Base-by-base conservation (phyloP, 257 asterid species). In the Henckelia pumila region DNA sequence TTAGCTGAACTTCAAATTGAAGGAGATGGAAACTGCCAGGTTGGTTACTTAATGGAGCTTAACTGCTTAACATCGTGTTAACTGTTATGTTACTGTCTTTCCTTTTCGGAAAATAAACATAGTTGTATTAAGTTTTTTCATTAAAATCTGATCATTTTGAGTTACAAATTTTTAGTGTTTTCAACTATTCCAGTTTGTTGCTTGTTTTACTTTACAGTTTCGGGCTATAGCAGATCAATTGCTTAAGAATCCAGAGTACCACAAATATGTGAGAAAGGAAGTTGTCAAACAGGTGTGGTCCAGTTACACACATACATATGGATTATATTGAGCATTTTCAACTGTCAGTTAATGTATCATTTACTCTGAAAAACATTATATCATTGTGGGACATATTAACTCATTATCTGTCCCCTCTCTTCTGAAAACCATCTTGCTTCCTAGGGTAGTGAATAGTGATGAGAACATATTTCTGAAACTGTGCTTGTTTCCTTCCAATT, bases 1-100 rank as follows among this genome's bases (percentile, higher is more conserved):
- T 80, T 92, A 57, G 82, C 93, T 52, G 98, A 92, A 84, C 56
- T 92, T 82, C 95, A 76, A 75, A 92, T 92, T 2, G 96, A 88
- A 72, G 98, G 98, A 75, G 98, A 92, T 67, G 98, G 98, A 49
- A 92, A 92, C 81, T 92, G 98, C 77, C 98, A 92, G 97, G 98
- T 89, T 76, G 59, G 90, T 76, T 77, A 60, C 52, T 50, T 62
- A 47, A 72, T 64, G 64, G 73, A 59, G 53, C 73, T 53, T 19
- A 23, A 26, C 61, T 55, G 53, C 73, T 53, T 19, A 23, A 26
- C 61, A n/a, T 60, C 56, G 2, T 32, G 47, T 49, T n/a, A n/a
- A n/a, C n/a, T n/a, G n/a, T n/a, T 58, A 44, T 59, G 21, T 13
- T n/a, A 56, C 52, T 61, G 19, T 21, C 53, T 28, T 28, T 28